Base-by-base conservation (phyloP, 2,329 filamentous ascomycete species). In the Monilinia vaccinii-corymbosi region DNA sequence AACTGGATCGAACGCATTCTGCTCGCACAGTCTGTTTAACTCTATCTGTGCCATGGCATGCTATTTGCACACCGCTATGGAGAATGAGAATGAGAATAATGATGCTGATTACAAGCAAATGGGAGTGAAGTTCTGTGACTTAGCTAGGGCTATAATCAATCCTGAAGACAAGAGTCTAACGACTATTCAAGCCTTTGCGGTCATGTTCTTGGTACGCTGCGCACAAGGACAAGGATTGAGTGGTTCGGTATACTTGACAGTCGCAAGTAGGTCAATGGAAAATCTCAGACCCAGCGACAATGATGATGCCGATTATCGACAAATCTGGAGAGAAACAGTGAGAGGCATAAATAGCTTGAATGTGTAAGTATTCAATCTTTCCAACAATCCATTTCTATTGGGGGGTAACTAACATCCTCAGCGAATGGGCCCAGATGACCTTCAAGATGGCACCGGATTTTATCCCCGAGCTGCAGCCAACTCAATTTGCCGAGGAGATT, bases 21-120 rank as follows among this genome's bases (percentile, higher is more conserved):
- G 70, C 64, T 71, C 70, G 10, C 45, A 63, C 6, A 52, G 63
- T 34, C 64, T 73, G 4, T 69, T 72, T 38, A 72, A 72, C 60
- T 69, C 71, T 16, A 67, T 73, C 18, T 73, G 71, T 60, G 70
- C 70, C 14, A 65, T 72, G 65, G 70, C 68, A 36, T 73, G 71
- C 60, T 66, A 70, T 63, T 50, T 71, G 28, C 67, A 72, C 46
- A 61, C 63, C 7, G 23, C 44, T 4, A 32, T 40, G 1, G 32
- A 34, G 32, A 14, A 36, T 36, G 34, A 36, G 11, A 36, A 36
- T 14, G 65, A 67, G 6, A 56, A 56, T n/a, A 66, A 69, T 36
- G 60, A 64, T 18, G 25, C 64, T 7, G 66, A 71, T 55, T 70
- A 66, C 56, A 62, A 66, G 23, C 56, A 62, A 21, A 61, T 72